Evolutionary conservation across 1,284 basidiomycete species (phyloP).

Genomic region (Entoloma clypeatum): DNA sequence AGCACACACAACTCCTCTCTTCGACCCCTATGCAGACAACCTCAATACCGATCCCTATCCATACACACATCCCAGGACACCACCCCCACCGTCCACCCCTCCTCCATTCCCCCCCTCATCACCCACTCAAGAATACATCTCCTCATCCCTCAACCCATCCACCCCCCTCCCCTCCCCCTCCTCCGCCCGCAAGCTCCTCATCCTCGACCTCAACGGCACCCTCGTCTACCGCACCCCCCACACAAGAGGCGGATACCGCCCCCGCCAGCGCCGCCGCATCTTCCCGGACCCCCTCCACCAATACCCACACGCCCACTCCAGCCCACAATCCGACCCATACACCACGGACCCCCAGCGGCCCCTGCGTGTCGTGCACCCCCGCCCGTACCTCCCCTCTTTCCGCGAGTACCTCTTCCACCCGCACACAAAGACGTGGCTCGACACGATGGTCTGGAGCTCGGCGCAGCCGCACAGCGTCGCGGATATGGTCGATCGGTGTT

Average conservation of each 20-base stretch:
- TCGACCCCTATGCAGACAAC: no score
- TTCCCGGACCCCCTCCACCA: conserved; percentile 11
- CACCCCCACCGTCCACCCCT: background rate
- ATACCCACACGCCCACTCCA: conserved; percentile 18
- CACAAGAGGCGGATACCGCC: conserved; percentile 19
- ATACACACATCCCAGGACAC: background rate
- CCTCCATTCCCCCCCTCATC: background rate
- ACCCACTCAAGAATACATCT: conserved; percentile 38
- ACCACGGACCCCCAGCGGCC: conserved; percentile 20
- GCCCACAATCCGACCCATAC: background rate
- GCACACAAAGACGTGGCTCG: conserved; percentile 56
- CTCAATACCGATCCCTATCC: no score
- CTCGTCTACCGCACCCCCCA: conserved; percentile 64
- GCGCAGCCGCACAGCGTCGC: conserved; percentile 78
- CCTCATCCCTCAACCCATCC: conserved; percentile 34
- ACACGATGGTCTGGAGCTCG: conserved; percentile 86
- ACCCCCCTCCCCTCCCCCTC: conserved; percentile 30
- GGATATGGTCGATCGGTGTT: conserved; percentile 63
- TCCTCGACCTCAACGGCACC: conserved; percentile 83
- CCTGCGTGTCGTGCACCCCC: conserved; percentile 45
- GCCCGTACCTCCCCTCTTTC: conserved; percentile 72
- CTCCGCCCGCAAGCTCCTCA: conserved; percentile 59
- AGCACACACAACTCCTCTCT: no score
- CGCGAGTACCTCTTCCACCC: conserved; percentile 59
- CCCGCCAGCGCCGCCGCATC: background rate